Base-by-base conservation (phyloP, 208 protist species). In the Porcisia hertigi region DNA sequence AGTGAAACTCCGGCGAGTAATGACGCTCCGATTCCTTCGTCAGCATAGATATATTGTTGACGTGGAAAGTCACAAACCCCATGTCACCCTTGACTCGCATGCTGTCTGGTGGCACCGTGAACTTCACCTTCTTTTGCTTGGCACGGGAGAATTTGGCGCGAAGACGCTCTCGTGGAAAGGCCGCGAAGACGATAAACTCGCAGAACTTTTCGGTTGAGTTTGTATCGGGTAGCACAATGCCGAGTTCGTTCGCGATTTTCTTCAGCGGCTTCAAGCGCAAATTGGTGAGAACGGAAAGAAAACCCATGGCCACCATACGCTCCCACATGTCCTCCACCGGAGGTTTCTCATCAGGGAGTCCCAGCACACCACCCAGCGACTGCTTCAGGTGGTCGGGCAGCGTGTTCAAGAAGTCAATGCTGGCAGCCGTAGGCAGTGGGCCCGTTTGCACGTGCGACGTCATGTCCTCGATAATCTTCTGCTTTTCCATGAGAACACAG, bases 151-250 rank as follows among this genome's bases (percentile, higher is more conserved):
- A 83, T 54, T 88, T 92, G 2, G 89, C 87, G 67, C 93, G 89
- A 18, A 93, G 76, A 66, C 89, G 85, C 73, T 97, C 93, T 34
- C 93, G 84, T 23, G 93, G 93, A 74, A 97, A 97, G 20, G 93
- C 93, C 16, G 87, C 87, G 59, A 95, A 97, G 55, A 97, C 91
- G 52, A 97, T 88, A 36, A 84, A 86, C 81, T 97, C 91, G 79
- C 93, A 97, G 80, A 91, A 96, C 81, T 94, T 94, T 73, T 97
- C 91, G 0, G 93, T 97, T 16, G 92, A 97, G 75, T 94, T 94
- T 23, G 85, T 90, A 71, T 94, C 87, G 8, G 93, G 90, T 65
- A 96, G 75, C 53, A 77, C 72, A 69, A 97, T 85, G 71, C 53
- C 75, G 30, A 96, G 86, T 78, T 97, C 93, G 20, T 80, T 87